A percentile compares a stretch with the other conserved stretches of the same genome.
Evolutionary conservation across 192 early-diverging fungal species (phyloP).

Genomic region (Dissophora globulifera): DNA sequence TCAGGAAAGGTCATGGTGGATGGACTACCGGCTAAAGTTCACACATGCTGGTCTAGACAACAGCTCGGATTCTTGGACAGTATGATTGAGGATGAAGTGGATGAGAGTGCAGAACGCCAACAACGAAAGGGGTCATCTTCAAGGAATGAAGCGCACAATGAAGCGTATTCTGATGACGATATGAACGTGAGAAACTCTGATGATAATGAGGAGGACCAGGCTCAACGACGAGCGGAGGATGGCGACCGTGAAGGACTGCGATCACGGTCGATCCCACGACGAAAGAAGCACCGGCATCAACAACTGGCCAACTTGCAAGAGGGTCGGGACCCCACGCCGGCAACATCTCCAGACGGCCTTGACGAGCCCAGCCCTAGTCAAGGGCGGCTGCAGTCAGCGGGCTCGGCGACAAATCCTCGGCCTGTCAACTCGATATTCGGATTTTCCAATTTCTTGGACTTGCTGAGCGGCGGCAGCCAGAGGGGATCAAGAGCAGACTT

Average conservation of each 20-base stretch:
- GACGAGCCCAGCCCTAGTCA: background rate
- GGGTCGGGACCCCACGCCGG: background rate
- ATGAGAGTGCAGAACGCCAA: background rate
- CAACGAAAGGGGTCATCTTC: background rate
- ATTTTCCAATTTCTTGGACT: slow-evolving; percentile 24
- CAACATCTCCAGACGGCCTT: background rate
- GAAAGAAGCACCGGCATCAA: slow-evolving; percentile 22
- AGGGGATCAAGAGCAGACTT: slow-evolving; percentile 1
- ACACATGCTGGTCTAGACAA: slow-evolving; percentile 19
- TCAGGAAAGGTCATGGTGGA: slow-evolving; percentile 39
- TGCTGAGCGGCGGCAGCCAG: background rate
- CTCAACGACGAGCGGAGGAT: background rate
- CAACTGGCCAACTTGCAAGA: slow-evolving; percentile 9
- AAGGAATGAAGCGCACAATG: background rate
- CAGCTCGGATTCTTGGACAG: slow-evolving; percentile 46
- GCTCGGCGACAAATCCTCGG: background rate
- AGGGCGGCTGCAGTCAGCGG: background rate
- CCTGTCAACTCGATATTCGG: slow-evolving; percentile 25
- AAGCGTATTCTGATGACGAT: background rate
- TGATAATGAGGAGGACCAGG: slow-evolving; percentile 4
- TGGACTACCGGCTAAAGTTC: slow-evolving; percentile 27
- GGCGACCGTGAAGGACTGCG: background rate
- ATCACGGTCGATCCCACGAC: slow-evolving; percentile 1
- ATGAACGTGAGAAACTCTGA: background rate
- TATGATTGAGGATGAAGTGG: slow-evolving; percentile 35